These are phyloP conservation scores for Argentina anserina DNA, from an alignment of 306 rosid genomes.

Conservation along the genomic window DNA sequence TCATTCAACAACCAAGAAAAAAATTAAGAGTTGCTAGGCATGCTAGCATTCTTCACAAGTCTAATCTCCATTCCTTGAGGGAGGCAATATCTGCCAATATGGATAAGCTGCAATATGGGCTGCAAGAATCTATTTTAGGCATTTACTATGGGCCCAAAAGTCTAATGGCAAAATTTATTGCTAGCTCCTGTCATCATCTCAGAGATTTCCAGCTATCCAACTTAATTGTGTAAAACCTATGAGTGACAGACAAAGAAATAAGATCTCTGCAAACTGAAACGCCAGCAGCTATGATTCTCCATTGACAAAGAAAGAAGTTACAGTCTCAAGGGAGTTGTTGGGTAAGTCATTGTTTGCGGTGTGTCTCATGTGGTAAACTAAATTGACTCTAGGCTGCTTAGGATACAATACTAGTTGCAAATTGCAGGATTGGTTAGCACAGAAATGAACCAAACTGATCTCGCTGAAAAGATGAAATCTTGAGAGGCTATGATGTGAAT, in stretches of 20 bases:
- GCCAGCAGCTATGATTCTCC: background rate
- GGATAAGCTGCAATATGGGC: slow-evolving; percentile 14
- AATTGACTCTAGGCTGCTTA: no score
- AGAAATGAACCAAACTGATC: background rate
- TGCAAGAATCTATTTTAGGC: background rate
- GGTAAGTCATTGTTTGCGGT: background rate
- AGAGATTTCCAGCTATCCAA: background rate
- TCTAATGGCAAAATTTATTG: background rate
- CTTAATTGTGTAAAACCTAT: background rate
- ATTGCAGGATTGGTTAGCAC: background rate
- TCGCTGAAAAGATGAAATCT: background rate
- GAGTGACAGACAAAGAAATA: background rate
- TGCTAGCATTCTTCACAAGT: no score
- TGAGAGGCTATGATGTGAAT: background rate
- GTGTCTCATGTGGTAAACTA: background rate
- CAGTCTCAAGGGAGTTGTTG: background rate
- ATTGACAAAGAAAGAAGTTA: background rate
- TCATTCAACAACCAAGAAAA: no score
- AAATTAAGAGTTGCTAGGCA: no score
- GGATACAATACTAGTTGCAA: background rate
- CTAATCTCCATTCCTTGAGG: background rate
- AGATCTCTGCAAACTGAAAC: background rate
- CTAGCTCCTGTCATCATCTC: background rate
- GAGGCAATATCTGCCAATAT: background rate
- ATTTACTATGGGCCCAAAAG: background rate